A percentile compares a stretch with the other conserved stretches of the same genome.
These are phyloP conservation scores for Geoglossum cookeanum DNA, from an alignment of 2,329 filamentous ascomycete species.

Conservation along the genomic window DNA sequence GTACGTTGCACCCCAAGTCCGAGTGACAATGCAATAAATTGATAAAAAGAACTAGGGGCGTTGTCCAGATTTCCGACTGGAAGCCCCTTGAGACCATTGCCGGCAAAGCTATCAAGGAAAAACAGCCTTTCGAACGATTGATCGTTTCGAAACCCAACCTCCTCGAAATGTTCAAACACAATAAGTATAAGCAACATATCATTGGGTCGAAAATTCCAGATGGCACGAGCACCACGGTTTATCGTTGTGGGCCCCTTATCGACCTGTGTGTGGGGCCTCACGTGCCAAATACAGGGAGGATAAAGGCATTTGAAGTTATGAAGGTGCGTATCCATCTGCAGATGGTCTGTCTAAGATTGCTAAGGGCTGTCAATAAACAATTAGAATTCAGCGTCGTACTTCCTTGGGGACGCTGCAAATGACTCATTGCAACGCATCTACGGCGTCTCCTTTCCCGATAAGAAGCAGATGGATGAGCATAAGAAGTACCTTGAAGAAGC, in stretches of 20 bases:
- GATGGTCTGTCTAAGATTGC: background rate
- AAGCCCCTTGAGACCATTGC: constrained; percentile 68
- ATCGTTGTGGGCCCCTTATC: constrained; percentile 8
- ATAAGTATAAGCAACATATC: constrained; percentile 8
- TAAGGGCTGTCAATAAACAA: constrained; percentile 20
- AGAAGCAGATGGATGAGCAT: constrained; percentile 85
- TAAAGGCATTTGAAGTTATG: constrained; percentile 80
- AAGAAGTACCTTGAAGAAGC: constrained; percentile 92
- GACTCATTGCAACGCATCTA: constrained; percentile 94
- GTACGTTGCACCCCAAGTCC: constrained; percentile 10
- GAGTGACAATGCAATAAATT: constrained; percentile 12
- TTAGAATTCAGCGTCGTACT: constrained; percentile 63
- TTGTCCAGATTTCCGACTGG: constrained; percentile 60
- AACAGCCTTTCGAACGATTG: constrained; percentile 7
- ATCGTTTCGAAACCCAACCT: constrained; percentile 5
- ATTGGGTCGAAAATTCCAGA: constrained; percentile 7
- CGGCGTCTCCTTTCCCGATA: constrained; percentile 90
- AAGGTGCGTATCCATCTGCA: constrained; percentile 30
- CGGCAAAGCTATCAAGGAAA: constrained; percentile 8
- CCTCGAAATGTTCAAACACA: constrained; percentile 8
- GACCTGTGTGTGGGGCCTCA: constrained; percentile 7
- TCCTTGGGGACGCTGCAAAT: constrained; percentile 82
- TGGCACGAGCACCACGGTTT: constrained; percentile 8
- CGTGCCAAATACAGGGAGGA: constrained; percentile 7
- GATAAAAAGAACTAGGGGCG: constrained; percentile 22